Evolutionary conservation across 805 yeast genomes (phyloP).

Genomic region (Scheffersomyces lignosus): DNA sequence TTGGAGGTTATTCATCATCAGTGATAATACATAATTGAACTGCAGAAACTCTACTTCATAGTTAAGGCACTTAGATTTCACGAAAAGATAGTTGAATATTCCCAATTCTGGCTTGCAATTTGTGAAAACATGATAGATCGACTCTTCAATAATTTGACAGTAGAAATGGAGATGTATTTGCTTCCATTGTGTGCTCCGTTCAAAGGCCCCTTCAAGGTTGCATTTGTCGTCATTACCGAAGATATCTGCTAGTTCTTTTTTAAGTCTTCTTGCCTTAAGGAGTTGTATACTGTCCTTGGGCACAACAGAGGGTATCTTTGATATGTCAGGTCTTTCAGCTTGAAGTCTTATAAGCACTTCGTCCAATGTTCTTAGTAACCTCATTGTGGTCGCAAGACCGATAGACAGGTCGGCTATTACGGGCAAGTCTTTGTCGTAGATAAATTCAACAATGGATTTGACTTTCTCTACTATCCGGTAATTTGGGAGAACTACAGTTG

Average conservation of each 20-base stretch:
- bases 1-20: too few species aligned
- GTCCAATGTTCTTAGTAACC: neutral
- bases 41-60: too few species aligned
- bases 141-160: neutral
- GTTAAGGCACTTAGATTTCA: neutral
- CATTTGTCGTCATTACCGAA: neutral
- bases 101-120: neutral
- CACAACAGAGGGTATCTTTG: too few species aligned
- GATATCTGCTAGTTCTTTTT: neutral
- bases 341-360: neutral
- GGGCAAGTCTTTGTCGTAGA: neutral
- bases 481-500: neutral
- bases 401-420: too few species aligned
- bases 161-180: neutral
- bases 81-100: neutral
- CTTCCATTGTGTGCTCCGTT: too few species aligned
- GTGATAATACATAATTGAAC: too few species aligned
- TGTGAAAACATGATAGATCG: neutral
- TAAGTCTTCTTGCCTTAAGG: neutral
- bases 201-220: too few species aligned
- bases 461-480: neutral
- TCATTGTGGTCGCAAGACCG: neutral
- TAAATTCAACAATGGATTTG: neutral
- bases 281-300: neutral
- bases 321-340: neutral